Conservation (phyloP, 2,329 filamentous ascomycete species). For the Metarhizium brunneum region DNA sequence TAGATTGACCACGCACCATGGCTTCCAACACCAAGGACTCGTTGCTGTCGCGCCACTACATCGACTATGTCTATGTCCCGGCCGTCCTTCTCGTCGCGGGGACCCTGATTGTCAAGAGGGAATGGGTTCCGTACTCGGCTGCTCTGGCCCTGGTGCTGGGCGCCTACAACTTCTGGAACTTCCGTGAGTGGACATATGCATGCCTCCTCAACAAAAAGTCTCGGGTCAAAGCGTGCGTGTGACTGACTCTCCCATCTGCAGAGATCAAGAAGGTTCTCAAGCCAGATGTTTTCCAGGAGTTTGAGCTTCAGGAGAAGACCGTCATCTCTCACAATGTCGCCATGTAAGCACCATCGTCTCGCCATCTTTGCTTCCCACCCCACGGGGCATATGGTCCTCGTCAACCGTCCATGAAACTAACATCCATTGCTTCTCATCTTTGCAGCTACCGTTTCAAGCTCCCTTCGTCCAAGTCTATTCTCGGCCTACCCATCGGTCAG, state of each 20-base stretch:
- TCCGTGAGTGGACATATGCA: constrained; percentile 47
- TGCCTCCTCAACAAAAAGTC: neutral
- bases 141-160: constrained; percentile 57
- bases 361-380: no score
- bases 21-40: constrained; percentile 17
- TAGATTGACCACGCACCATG: constrained; percentile 10
- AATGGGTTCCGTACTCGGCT: constrained; percentile 65
- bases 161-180: constrained; percentile 60
- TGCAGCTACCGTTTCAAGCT: constrained; percentile 84
- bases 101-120: constrained; percentile 66
- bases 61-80: constrained; percentile 78
- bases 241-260: constrained; percentile 22
- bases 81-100: constrained; percentile 70
- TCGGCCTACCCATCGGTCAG: constrained; percentile 95
- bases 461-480: constrained; percentile 66
- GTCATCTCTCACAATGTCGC: constrained; percentile 96
- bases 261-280: constrained; percentile 77
- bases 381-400: no score
- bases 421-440: neutral
- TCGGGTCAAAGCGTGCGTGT: constrained; percentile 4
- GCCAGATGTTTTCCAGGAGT: constrained; percentile 81
- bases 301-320: constrained; percentile 89
- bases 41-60: constrained; percentile 48
- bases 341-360: constrained; percentile 51
- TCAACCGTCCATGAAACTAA: neutral